Conservation (phyloP, 805 yeast species). For the Zygotorulaspora florentina region DNA sequence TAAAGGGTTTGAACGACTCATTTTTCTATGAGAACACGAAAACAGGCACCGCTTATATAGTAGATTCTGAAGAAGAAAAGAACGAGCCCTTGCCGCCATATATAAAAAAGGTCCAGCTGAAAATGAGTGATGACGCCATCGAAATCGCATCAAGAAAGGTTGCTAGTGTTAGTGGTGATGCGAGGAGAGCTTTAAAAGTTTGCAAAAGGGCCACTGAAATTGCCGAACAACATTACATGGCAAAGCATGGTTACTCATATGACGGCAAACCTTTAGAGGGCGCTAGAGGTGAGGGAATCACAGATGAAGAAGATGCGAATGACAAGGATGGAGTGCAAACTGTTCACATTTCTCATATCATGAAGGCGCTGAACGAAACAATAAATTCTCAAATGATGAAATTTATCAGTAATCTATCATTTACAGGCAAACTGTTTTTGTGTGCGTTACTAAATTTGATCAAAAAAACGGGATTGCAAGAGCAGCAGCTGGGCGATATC, state of each 20-base stretch:
- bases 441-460: conserved; percentile 60
- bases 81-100: conserved; percentile 13
- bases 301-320: conserved; percentile 19
- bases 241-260: conserved; percentile 33
- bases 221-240: conserved; percentile 61
- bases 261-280: conserved; percentile 19
- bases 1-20: conserved; percentile 46
- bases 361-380: conserved; percentile 75
- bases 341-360: conserved; percentile 70
- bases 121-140: conserved; percentile 64
- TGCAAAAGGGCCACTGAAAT: conserved; percentile 86
- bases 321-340: conserved; percentile 42
- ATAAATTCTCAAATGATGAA: conserved; percentile 66
- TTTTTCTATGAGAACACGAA: conserved; percentile 34
- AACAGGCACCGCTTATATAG: conserved; percentile 38
- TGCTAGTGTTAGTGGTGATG: conserved; percentile 96
- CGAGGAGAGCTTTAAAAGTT: conserved; percentile 83
- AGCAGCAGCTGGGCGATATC: conserved; percentile 68
- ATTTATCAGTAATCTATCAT: conserved; percentile 56
- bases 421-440: conserved; percentile 68
- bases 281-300: conserved; percentile 9
- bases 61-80: conserved; percentile 15
- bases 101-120: conserved; percentile 33
- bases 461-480: conserved; percentile 66
- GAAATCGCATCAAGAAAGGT: conserved; percentile 91